Base-by-base conservation (phyloP, 2,329 filamentous ascomycete species). In the Dryadomyces quercus-mongolicae region DNA sequence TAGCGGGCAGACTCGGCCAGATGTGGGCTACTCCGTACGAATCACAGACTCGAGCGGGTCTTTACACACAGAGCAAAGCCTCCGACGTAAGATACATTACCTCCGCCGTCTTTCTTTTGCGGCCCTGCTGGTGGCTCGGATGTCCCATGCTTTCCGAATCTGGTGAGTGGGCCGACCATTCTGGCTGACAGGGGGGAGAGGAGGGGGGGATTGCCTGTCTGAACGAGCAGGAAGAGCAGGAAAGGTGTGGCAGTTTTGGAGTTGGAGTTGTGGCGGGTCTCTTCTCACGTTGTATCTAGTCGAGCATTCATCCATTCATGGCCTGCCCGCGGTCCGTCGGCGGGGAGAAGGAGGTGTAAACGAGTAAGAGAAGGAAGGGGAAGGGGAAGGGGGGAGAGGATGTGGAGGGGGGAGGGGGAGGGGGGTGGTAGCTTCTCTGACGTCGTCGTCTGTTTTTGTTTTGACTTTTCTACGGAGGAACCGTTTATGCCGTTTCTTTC, bases 41-140 rank as follows among this genome's bases (percentile, higher is more conserved):
- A 63, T 60, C 59, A 60, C 22, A 59, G 56, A 54, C 36, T 55
- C 31, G 51, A 22, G 45, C 22, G 40, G 45, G 46, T 36, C 52
- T 51, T 58, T 54, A 56, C 25, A 31, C 25, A 8, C 25, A 5
- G 25, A 31, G 25, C 25, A 8, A 31, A 31, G 25, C 25, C 25
- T 31, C 25, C 25, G 25, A 31, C 25, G 25, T 31, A 31, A 31
- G 25, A 31, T 31, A 31, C 25, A 31, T 4, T 31, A 31, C 25
- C 25, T 31, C 25, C 25, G 25, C 8, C 25, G 12, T 42, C 38
- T 42, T 42, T 42, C 16, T 42, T 10, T 42, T 42, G 38, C 16
- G 38, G 38, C 16, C 16, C 12, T 13, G 12, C 38, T n/a, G 38
- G 16, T 43, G 13, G 44, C 31, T 31, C 22, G 50, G n/a, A 31